These are phyloP conservation scores for Penicilliopsis zonata DNA, from an alignment of 495 filamentous ascomycete species.

Conservation along the genomic window DNA sequence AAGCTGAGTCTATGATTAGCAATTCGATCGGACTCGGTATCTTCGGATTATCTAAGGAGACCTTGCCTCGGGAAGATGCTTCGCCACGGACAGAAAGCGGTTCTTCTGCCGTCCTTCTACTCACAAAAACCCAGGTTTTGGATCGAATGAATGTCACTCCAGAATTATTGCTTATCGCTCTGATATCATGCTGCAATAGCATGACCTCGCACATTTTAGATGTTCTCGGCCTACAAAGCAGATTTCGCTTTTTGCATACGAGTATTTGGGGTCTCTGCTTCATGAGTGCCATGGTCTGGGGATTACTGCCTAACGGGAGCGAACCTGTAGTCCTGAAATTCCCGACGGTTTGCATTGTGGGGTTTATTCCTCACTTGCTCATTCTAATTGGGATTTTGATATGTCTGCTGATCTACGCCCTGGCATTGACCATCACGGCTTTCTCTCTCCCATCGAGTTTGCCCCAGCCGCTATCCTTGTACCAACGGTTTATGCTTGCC, in stretches of 20 bases:
- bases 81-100: conserved; percentile 7
- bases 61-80: conserved; percentile 9
- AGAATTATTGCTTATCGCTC: conserved; percentile 72
- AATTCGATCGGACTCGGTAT: conserved; percentile 59
- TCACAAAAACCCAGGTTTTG: conserved; percentile 32
- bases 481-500: conserved; percentile 47
- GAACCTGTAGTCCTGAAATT: conserved; percentile 54
- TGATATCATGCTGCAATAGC: conserved; percentile 84
- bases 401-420: conserved; percentile 60
- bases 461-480: conserved; percentile 24
- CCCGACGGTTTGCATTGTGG: conserved; percentile 88
- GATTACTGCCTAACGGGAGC: conserved; percentile 35
- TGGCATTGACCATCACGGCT: conserved; percentile 67
- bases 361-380: conserved; percentile 85
- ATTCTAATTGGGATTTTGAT: conserved; percentile 65
- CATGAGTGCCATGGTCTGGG: conserved; percentile 68
- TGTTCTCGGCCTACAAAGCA: conserved; percentile 63
- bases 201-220: conserved; percentile 75
- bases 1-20: conserved; percentile 78
- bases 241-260: conserved; percentile 70
- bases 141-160: conserved; percentile 69
- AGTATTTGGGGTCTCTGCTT: conserved; percentile 82
- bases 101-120: conserved; percentile 22
- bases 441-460: conserved; percentile 46
- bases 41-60: conserved; percentile 40